Percentiles rank a stretch among this genome's conserved stretches.
phyloP scores from a whole-genome alignment of 1,284 basidiomycete genomes.

The Tetrapyrgos nigripes region DNA sequence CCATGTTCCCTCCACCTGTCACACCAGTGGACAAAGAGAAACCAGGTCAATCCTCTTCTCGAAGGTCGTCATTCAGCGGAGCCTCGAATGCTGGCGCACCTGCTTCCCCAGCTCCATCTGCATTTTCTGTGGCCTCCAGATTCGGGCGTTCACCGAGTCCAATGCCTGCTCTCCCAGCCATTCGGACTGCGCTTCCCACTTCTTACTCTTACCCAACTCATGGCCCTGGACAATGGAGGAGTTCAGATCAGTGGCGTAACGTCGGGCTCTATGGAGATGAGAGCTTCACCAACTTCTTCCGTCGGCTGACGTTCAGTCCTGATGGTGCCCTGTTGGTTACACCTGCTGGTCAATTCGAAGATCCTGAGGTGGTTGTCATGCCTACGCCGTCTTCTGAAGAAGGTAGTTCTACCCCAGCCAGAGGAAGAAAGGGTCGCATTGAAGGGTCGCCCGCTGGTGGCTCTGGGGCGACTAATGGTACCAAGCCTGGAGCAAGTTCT shows the following conservation, averaged over 20 bases:
- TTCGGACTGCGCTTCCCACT: conserved; percentile 52
- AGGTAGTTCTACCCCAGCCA: conserved; percentile 49
- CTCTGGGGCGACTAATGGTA: neutral
- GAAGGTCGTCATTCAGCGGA: conserved; percentile 88
- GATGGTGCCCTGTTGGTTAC: conserved; percentile 94
- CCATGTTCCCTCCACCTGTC: conserved; percentile 76
- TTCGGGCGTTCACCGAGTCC: conserved; percentile 90
- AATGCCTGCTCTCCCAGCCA: conserved; percentile 84
- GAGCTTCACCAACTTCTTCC: conserved; percentile 95
- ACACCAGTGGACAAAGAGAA: conserved; percentile 59
- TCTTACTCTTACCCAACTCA: conserved; percentile 12
- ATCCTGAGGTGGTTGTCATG: conserved; percentile 69
- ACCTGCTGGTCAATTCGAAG: conserved; percentile 96
- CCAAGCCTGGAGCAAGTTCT: conserved; percentile 36
- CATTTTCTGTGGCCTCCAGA: conserved; percentile 51
- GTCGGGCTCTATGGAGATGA: conserved; percentile 93
- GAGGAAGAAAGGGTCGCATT: conserved; percentile 62
- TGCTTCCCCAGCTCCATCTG: conserved; percentile 54
- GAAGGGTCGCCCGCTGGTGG: conserved; percentile 37
- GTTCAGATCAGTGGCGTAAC: conserved; percentile 34
- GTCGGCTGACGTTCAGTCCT: conserved; percentile 92
- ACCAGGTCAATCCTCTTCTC: conserved; percentile 59
- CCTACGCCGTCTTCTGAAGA: conserved; percentile 38
- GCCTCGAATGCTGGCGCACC: conserved; percentile 65
- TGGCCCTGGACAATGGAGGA: conserved; percentile 13